A percentile compares a stretch with the other conserved stretches of the same genome.
phyloP scores from a whole-genome alignment of 176 grass and related monocot species.

The Paspalum vaginatum region DNA sequence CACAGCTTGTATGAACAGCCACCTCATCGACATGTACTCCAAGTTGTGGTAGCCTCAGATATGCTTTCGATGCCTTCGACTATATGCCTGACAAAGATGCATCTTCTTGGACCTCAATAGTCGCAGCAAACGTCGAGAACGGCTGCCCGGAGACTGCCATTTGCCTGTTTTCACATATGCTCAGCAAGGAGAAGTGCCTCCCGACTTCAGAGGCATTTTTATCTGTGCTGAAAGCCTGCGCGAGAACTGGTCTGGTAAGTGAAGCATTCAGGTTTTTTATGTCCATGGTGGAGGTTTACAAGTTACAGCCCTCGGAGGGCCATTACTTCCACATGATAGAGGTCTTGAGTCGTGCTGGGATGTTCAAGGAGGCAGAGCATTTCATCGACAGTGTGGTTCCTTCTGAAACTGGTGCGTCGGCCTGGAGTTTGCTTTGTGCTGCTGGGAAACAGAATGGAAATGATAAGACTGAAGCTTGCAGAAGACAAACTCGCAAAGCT shows the following conservation, averaged over 20 bases:
- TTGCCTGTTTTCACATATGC: constrained; percentile 59
- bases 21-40: constrained; percentile 76
- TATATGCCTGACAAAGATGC: constrained; percentile 52
- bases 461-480: constrained; percentile 40
- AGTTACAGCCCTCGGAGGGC: constrained; percentile 47
- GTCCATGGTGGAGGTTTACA: constrained; percentile 62
- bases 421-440: constrained; percentile 49
- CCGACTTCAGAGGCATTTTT: constrained; percentile 54
- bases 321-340: constrained; percentile 63
- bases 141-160: constrained; percentile 50
- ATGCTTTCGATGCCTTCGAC: constrained; percentile 59
- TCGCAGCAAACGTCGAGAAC: constrained; percentile 55
- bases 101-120: constrained; percentile 67
- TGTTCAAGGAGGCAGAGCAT: constrained; percentile 77
- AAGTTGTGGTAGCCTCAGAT: constrained; percentile 47
- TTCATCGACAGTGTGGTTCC: constrained; percentile 64
- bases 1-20: constrained; percentile 33
- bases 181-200: constrained; percentile 41
- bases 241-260: constrained; percentile 51
- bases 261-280: constrained; percentile 63
- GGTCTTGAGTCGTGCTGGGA: constrained; percentile 57
- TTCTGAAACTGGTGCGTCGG: constrained; percentile 45
- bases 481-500: constrained; percentile 42
- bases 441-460: constrained; percentile 45
- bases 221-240: constrained; percentile 61